These are phyloP conservation scores for Actinomortierella ambigua DNA, from an alignment of 371 early-diverging fungal genomes.

Conservation along the genomic window DNA sequence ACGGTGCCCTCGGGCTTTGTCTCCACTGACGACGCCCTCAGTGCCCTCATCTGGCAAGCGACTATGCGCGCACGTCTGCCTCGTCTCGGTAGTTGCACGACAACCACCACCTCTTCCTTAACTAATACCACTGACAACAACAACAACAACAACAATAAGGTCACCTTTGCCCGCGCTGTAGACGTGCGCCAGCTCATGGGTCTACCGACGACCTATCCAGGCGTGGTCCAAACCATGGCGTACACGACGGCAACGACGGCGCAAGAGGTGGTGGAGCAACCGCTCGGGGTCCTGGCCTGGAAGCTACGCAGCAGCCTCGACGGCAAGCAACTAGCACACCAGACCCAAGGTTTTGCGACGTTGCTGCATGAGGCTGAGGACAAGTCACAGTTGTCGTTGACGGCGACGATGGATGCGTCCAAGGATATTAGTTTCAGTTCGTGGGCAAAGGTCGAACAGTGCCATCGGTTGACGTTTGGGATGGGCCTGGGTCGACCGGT, in stretches of 20 bases:
- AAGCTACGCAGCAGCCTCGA: slow-evolving; percentile 1
- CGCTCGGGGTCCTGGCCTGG: not conserved
- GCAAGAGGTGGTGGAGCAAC: not conserved
- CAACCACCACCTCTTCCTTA: too few species aligned
- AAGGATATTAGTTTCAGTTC: not conserved
- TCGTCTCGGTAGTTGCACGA: too few species aligned
- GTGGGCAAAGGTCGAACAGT: slow-evolving; percentile 5
- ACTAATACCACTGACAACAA: too few species aligned
- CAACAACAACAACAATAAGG: too few species aligned
- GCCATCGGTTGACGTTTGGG: not conserved
- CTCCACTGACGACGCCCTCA: slow-evolving; percentile 4
- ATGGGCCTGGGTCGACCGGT: not conserved
- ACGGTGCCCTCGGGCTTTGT: slow-evolving; percentile 2
- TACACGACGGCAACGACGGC: not conserved
- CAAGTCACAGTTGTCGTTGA: not conserved
- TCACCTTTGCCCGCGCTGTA: not conserved
- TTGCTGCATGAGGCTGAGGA: not conserved
- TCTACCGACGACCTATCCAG: not conserved
- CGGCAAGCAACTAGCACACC: not conserved
- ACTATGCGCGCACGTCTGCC: slow-evolving; percentile 2
- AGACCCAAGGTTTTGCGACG: not conserved
- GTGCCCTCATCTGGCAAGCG: slow-evolving; percentile 3
- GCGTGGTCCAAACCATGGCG: not conserved
- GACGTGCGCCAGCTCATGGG: slow-evolving; percentile 1
- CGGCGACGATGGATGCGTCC: not conserved